A percentile compares a stretch with the other conserved stretches of the same genome.
Conservation (phyloP, 169 alveolate genomes). For the Toxoplasma gondii region DNA sequence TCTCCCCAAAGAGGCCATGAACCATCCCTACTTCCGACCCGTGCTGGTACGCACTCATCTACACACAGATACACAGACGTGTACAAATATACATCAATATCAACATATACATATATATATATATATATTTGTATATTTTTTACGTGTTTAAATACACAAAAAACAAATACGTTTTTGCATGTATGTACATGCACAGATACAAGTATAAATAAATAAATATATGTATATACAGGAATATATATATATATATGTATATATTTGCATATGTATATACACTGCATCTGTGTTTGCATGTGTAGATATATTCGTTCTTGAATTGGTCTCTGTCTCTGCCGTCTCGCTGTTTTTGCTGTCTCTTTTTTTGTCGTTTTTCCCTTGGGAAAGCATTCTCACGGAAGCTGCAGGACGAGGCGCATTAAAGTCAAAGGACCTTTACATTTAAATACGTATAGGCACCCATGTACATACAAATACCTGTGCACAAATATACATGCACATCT, state of each 20-base stretch:
- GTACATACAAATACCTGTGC: no score
- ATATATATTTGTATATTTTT: not conserved
- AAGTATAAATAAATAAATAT: not conserved
- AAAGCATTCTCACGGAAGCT: no score
- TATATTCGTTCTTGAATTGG: no score
- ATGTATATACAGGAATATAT: no score
- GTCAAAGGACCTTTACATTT: not conserved
- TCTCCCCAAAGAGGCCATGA: slow-evolving; percentile 97
- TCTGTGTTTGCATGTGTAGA: no score
- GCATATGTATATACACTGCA: no score
- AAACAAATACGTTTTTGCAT: not conserved
- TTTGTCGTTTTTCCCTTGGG: no score
- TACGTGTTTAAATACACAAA: not conserved
- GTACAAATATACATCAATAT: not conserved
- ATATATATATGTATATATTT: not conserved
- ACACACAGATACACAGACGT: not conserved
- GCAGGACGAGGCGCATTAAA: no score
- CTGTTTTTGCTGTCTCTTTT: no score
- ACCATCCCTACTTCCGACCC: slow-evolving; percentile 95
- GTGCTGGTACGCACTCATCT: slow-evolving; percentile 42
- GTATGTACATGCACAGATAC: not conserved
- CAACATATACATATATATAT: not conserved
- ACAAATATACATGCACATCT: no score
- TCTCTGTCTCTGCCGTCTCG: no score
- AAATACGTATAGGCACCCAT: not conserved